Evolutionary conservation across 192 early-diverging fungal genomes (phyloP).

Genomic region (Powellomyces hirtus): DNA sequence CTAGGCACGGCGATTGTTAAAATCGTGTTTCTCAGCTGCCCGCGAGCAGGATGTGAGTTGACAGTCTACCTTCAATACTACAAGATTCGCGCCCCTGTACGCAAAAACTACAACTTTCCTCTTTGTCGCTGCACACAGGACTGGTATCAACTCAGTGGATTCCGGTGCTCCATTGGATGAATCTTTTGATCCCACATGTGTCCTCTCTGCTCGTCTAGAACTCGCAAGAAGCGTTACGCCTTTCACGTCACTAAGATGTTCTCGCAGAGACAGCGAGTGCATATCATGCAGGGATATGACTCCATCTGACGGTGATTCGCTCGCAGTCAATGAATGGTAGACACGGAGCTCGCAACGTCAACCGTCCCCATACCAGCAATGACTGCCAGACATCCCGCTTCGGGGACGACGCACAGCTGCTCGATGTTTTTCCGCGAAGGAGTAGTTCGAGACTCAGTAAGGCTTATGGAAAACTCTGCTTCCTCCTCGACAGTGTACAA

Average conservation of each 20-base stretch:
- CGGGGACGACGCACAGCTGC: slow-evolving; percentile 3
- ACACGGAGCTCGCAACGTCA: slow-evolving; percentile 4
- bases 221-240: slow-evolving; percentile 69
- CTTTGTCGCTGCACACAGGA: slow-evolving; percentile 63
- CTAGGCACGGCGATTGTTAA: slow-evolving; percentile 27
- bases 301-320: slow-evolving; percentile 49
- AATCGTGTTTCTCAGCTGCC: background rate
- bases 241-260: slow-evolving; percentile 64
- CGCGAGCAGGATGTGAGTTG: background rate
- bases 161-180: too few species aligned
- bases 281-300: slow-evolving; percentile 73
- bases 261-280: slow-evolving; percentile 63
- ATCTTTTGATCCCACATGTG: background rate
- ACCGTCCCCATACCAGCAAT: background rate
- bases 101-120: slow-evolving; percentile 71
- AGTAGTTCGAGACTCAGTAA: slow-evolving; percentile 33
- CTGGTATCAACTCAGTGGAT: background rate
- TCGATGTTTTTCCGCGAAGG: slow-evolving; percentile 31
- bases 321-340: background rate
- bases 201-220: background rate
- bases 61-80: slow-evolving; percentile 49
- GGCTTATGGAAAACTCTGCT: slow-evolving; percentile 37
- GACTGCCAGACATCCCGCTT: background rate
- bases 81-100: slow-evolving; percentile 71
- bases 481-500: slow-evolving; percentile 45